A percentile compares a stretch with the other conserved stretches of the same genome.
Evolutionary conservation across 805 yeast species (phyloP).

Genomic region (Zygosaccharomyces rouxii): DNA sequence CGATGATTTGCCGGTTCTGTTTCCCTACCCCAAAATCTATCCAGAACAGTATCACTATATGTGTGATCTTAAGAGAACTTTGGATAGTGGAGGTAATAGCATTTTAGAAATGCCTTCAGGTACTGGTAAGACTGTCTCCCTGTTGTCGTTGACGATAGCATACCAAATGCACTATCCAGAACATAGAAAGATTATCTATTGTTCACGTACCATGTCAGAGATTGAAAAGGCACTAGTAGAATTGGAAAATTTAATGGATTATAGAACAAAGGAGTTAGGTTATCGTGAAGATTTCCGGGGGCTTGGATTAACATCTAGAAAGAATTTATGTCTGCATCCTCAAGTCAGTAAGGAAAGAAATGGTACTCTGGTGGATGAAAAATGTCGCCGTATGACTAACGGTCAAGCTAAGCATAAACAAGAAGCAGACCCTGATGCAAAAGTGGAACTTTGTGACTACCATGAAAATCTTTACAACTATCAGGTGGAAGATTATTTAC

Average conservation of each 20-base stretch:
- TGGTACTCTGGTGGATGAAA: slow-evolving; percentile 92
- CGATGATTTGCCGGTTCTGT: slow-evolving; percentile 91
- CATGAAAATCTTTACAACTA: slow-evolving; percentile 85
- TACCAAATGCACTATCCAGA: slow-evolving; percentile 94
- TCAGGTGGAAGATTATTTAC: slow-evolving; percentile 85
- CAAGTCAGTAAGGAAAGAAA: slow-evolving; percentile 79
- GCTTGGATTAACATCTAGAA: slow-evolving; percentile 88
- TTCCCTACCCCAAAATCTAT: slow-evolving; percentile 94
- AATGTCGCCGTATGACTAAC: slow-evolving; percentile 90
- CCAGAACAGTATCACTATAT: slow-evolving; percentile 98
- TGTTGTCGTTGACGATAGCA: slow-evolving; percentile 86
- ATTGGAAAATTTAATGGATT: slow-evolving; percentile 82
- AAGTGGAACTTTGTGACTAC: slow-evolving; percentile 66
- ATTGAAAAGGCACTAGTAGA: slow-evolving; percentile 96
- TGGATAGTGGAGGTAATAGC: slow-evolving; percentile 96
- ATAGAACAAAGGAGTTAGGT: slow-evolving; percentile 77
- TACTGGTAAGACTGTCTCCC: slow-evolving; percentile 93
- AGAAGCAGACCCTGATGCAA: slow-evolving; percentile 55
- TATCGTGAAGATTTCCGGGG: slow-evolving; percentile 89
- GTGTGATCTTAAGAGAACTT: slow-evolving; percentile 89
- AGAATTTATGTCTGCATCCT: slow-evolving; percentile 90
- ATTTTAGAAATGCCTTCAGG: slow-evolving; percentile 99
- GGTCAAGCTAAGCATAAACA: slow-evolving; percentile 74
- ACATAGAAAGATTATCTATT: slow-evolving; percentile 83
- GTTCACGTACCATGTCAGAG: slow-evolving; percentile 99